Conservation (phyloP, 129 eudicot genomes). For the Kitagawia praeruptora region DNA sequence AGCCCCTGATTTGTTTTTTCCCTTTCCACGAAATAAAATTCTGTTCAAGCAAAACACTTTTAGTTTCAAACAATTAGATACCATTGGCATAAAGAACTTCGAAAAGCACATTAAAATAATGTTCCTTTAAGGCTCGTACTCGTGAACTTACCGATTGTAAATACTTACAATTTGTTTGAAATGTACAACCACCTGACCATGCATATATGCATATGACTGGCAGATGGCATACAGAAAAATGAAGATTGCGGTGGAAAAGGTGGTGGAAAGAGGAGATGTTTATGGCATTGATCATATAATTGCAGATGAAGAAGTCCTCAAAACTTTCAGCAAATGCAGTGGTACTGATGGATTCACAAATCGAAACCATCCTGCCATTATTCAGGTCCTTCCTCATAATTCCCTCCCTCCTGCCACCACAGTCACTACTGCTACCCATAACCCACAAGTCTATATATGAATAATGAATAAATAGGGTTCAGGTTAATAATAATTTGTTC, state of each 20-base stretch:
- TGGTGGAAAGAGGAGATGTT: constrained; percentile 33
- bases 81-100: too few relatives aligned
- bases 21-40: too few relatives aligned
- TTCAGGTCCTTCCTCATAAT: constrained; percentile 32
- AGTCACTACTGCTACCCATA: background rate
- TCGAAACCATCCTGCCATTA: constrained; percentile 53
- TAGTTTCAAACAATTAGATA: too few relatives aligned
- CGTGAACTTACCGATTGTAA: too few relatives aligned
- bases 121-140: too few relatives aligned
- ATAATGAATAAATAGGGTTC: background rate
- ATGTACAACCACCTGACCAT: background rate
- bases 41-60: too few relatives aligned
- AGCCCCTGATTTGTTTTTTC: too few relatives aligned
- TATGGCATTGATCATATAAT: constrained; percentile 22
- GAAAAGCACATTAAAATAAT: too few relatives aligned
- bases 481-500: background rate
- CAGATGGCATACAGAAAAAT: constrained; percentile 27
- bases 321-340: constrained; percentile 38
- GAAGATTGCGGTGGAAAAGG: constrained; percentile 41
- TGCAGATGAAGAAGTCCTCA: constrained; percentile 16
- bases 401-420: background rate
- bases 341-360: constrained; percentile 29
- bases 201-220: background rate
- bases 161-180: too few relatives aligned
- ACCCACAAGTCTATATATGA: background rate